Evolutionary conservation across 2,329 filamentous ascomycete species (phyloP).

Genomic region (Alternaria burnsii): DNA sequence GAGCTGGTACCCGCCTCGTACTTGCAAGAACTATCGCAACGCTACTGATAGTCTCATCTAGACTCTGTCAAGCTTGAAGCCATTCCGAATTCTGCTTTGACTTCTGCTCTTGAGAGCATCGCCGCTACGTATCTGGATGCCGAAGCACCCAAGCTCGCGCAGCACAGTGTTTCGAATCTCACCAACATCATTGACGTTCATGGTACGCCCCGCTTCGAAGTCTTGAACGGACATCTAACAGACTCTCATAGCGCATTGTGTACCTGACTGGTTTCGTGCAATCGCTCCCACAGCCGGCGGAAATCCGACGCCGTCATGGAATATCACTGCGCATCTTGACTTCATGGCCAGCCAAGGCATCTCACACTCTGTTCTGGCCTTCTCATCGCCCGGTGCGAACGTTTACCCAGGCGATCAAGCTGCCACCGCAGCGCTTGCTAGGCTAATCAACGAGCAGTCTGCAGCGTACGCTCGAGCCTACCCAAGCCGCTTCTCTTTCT

Average conservation of each 20-base stretch:
- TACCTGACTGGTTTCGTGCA: constrained; percentile 14
- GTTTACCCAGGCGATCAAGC: constrained; percentile 6
- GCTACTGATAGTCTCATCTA: not conserved
- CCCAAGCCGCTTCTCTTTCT: constrained; percentile 17
- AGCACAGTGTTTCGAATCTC: not conserved
- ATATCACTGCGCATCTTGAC: constrained; percentile 6
- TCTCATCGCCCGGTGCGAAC: constrained; percentile 7
- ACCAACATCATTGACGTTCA: constrained; percentile 8
- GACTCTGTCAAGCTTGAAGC: not conserved
- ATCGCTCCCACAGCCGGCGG: constrained; percentile 12
- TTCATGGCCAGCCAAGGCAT: constrained; percentile 12
- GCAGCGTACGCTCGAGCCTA: constrained; percentile 6
- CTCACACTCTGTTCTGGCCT: not conserved
- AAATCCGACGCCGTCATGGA: constrained; percentile 15
- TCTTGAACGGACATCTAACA: not conserved
- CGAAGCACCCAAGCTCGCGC: not conserved
- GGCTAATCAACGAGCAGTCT: constrained; percentile 18
- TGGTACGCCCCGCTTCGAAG: not conserved
- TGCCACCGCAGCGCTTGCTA: constrained; percentile 11
- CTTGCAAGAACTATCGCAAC: not conserved
- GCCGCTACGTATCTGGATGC: not conserved
- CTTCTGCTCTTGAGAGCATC: not conserved
- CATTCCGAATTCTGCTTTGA: not conserved
- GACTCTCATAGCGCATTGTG: constrained; percentile 8
- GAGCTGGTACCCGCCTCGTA: not conserved